A percentile compares a stretch with the other conserved stretches of the same genome.
Conservation (phyloP, 2,329 filamentous ascomycete genomes). For the Paecilomyces sp. region DNA sequence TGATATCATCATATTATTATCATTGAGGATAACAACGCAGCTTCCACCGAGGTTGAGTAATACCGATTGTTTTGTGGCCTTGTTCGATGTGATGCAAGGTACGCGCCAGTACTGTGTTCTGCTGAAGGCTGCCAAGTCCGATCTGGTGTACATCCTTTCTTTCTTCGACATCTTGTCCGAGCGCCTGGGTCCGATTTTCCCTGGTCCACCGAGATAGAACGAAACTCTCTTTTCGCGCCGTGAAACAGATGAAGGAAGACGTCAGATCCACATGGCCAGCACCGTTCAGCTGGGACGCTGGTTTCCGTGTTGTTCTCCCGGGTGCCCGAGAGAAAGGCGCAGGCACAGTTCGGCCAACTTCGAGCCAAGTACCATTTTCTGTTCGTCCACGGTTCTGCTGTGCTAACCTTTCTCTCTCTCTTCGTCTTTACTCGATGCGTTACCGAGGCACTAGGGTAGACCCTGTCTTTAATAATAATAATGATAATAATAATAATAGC, state of each 20-base stretch:
- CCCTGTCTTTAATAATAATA: background rate
- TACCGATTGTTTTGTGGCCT: background rate
- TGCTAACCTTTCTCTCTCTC: background rate
- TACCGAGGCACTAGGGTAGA: background rate
- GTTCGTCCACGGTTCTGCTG: background rate
- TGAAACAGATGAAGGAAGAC: background rate
- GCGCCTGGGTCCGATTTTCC: background rate
- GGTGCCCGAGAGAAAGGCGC: background rate
- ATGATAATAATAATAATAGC: too few relatives aligned
- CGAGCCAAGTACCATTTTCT: background rate
- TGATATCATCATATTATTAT: background rate
- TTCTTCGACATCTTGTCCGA: background rate
- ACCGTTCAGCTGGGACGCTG: background rate
- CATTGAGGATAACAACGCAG: background rate
- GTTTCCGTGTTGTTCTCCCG: background rate
- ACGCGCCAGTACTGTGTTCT: background rate
- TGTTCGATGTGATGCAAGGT: background rate
- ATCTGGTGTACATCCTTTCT: background rate
- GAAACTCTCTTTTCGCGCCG: background rate
- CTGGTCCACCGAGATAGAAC: slow-evolving; percentile 1
- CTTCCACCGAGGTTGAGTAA: background rate
- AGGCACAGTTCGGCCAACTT: background rate
- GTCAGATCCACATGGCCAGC: background rate
- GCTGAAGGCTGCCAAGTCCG: background rate
- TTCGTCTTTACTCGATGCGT: background rate